These are phyloP conservation scores for Coffea canephora DNA, from an alignment of 257 asterid genomes.

Conservation along the genomic window DNA sequence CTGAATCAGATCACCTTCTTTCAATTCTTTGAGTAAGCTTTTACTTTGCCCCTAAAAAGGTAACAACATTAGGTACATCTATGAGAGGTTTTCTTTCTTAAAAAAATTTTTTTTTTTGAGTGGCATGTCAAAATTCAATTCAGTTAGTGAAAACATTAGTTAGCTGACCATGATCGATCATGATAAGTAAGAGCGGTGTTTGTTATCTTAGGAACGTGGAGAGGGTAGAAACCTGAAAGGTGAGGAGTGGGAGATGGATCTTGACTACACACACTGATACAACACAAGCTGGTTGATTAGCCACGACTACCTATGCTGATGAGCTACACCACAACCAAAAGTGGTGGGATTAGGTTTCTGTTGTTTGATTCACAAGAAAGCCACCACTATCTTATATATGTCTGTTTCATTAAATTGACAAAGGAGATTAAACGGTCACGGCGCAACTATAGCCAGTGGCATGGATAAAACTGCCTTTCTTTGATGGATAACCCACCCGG, in stretches of 20 bases:
- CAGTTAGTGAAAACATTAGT: too few species aligned
- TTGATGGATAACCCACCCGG: constrained; percentile 1
- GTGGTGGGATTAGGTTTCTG: constrained; percentile 29
- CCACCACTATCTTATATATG: constrained; percentile 5
- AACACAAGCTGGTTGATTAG: constrained; percentile 4
- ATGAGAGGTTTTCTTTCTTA: too few species aligned
- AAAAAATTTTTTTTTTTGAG: not conserved
- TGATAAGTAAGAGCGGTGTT: too few species aligned
- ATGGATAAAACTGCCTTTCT: constrained; percentile 6
- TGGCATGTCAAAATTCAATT: not conserved
- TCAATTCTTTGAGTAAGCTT: constrained; percentile 13
- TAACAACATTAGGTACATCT: too few species aligned
- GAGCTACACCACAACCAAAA: constrained; percentile 23
- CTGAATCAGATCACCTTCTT: not conserved
- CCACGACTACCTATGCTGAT: not conserved
- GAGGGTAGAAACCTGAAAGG: not conserved
- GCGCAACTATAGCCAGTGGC: not conserved
- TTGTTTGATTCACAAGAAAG: constrained; percentile 41
- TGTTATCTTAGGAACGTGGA: not conserved
- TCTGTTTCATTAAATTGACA: constrained; percentile 17
- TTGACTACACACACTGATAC: not conserved
- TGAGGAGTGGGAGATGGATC: constrained; percentile 8
- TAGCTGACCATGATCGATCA: too few species aligned
- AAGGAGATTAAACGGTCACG: constrained; percentile 2
- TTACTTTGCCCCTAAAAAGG: not conserved